Evolutionary conservation across 345 rosid genomes (phyloP), one percentile per base, ranked within the genome.

Genomic region (Arabidopsis arenosa): DNA sequence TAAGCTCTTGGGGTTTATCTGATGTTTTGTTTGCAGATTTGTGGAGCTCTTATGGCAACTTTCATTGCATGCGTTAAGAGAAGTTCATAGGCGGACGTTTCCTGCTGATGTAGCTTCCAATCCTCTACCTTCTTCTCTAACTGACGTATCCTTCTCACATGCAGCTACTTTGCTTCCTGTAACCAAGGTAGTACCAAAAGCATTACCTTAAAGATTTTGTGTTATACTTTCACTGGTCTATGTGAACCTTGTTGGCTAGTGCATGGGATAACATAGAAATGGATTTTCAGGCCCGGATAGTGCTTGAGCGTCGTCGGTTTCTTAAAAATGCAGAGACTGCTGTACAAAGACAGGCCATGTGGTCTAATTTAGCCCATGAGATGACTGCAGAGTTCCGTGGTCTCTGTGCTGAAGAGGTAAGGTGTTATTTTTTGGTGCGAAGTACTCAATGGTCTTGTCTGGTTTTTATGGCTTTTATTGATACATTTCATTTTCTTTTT

Each of bases 331-430:
- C 99, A 11, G 99, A 93, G 80, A 88, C 85, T 70, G 98, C 94
- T 2, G 97, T 92, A 9, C 98, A 93, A 45, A 90, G 94, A 73
- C 99, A 95, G 74, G 97, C 96, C 13, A 95, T 89, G 97, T 95
- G 99, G 99, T 93, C 99, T 66, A 93, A 85, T 84, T 84, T 95
- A 84, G 99, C 99, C 60, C 98, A 95, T 84, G 98, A 95, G 85
- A 92, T 95, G 99, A 95, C 99, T 68, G 99, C 97, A 60, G 99
- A 95, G 74, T 95, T 95, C 75, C 96, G 99, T 85, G 94, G 99
- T 70, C 93, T 95, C 68, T 95, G 99, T 82, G 99, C 99, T 59
- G 99, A 95, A 82, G 99, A 95, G 98, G 99, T 93, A 79, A 62
- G 66, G 15, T 13, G 5, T 5, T 68, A 36, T 32, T 15, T 53